Percentiles rank a stretch among this genome's conserved stretches.
Conservation (phyloP, 108 stramenopile genomes). For the Parmales sp. region DNA sequence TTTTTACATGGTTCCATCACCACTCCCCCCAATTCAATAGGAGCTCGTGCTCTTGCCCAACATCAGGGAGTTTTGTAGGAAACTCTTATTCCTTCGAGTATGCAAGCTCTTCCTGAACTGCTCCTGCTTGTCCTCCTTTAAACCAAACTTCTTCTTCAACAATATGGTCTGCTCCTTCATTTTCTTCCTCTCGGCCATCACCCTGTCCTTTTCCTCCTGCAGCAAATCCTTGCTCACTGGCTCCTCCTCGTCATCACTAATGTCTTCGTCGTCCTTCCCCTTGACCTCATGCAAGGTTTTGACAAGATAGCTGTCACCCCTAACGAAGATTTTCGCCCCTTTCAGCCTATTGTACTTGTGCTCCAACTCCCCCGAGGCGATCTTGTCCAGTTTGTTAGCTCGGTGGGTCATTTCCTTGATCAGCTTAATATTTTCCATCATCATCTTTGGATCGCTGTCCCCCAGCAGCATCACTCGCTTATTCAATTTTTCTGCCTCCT, state of each 20-base stretch:
- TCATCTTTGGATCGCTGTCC: background rate
- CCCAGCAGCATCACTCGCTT: background rate
- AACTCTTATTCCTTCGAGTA: background rate
- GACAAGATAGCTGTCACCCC: background rate
- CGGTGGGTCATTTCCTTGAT: background rate
- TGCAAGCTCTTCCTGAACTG: background rate
- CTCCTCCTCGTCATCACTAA: slow-evolving; percentile 11
- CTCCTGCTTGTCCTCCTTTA: background rate
- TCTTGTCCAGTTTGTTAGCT: background rate
- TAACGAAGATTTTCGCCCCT: background rate
- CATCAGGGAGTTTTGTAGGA: background rate
- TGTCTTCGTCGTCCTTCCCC: background rate
- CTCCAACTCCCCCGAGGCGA: background rate
- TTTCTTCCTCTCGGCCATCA: background rate
- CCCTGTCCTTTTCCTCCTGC: background rate
- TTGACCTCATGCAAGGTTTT: background rate
- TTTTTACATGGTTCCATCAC: no score
- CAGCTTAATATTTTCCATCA: background rate
- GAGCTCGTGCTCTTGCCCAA: background rate
- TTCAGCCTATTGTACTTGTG: background rate
- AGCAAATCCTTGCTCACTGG: background rate
- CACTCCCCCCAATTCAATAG: no score
- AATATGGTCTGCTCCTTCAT: background rate
- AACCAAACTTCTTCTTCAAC: background rate
- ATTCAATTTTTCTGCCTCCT: background rate